phyloP scores from a whole-genome alignment of 768 basidiomycete species.

The Lyophyllum atratum region DNA sequence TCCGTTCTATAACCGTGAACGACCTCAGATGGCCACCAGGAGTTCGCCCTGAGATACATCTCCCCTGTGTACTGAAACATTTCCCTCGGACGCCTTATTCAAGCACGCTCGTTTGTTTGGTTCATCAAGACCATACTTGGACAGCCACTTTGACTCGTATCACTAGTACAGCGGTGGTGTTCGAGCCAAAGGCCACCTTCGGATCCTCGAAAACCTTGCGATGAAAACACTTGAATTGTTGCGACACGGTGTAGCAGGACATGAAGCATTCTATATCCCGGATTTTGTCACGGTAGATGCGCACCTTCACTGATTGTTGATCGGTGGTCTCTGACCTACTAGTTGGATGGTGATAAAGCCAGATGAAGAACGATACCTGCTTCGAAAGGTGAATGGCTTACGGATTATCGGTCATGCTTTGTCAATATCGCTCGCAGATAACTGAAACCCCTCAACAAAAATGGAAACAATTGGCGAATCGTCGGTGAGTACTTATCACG shows the following conservation, averaged over 20 bases:
- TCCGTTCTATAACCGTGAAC: neutral
- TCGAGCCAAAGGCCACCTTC: no score
- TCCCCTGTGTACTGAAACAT: no score
- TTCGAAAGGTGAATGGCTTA: constrained; percentile 61
- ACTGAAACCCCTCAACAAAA: constrained; percentile 73
- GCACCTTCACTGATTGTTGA: constrained; percentile 10
- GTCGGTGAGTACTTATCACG: constrained; percentile 51
- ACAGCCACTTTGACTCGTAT: neutral
- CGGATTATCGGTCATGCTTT: constrained; percentile 2
- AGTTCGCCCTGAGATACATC: no score
- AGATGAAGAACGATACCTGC: constrained; percentile 76
- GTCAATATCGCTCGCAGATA: constrained; percentile 50
- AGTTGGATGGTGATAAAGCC: constrained; percentile 26
- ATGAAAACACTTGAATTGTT: constrained; percentile 20
- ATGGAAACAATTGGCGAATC: constrained; percentile 77
- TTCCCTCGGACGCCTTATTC: no score
- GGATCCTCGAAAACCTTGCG: neutral
- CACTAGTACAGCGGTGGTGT: no score
- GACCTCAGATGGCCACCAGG: no score
- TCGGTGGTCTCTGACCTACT: neutral
- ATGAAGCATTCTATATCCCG: constrained; percentile 68
- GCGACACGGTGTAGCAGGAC: constrained; percentile 34
- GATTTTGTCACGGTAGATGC: constrained; percentile 61
- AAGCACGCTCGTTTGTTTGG: no score
- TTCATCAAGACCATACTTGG: neutral